Percentiles rank a stretch among this genome's conserved stretches.
Evolutionary conservation across 345 rosid genomes (phyloP).

Genomic region (Sisymbrium altissimum): DNA sequence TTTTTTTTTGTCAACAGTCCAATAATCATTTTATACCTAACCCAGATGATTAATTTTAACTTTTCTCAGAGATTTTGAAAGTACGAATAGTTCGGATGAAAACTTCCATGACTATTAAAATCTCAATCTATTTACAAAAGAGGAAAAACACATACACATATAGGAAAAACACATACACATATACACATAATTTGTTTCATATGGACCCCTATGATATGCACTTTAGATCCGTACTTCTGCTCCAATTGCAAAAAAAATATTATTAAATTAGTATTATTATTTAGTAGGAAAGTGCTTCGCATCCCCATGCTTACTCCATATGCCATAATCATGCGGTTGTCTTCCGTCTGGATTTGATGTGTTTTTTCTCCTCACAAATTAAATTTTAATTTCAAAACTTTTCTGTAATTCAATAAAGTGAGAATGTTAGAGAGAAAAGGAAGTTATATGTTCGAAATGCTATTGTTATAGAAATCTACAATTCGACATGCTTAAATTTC

Average conservation of each 20-base stretch:
- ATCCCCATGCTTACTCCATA: constrained; percentile 22
- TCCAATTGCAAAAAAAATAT: background rate
- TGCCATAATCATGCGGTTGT: constrained; percentile 21
- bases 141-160: background rate
- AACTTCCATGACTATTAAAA: background rate
- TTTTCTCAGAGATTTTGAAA: background rate
- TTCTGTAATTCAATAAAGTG: background rate
- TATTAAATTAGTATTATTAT: background rate
- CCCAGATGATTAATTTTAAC: background rate
- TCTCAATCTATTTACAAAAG: background rate
- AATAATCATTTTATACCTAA: too few relatives aligned
- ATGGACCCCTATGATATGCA: background rate
- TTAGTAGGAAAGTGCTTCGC: constrained; percentile 6
- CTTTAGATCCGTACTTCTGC: background rate
- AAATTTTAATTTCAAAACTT: background rate
- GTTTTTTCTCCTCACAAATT: background rate
- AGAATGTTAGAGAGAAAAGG: background rate
- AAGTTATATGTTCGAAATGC: background rate
- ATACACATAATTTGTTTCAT: background rate
- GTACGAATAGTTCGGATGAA: background rate
- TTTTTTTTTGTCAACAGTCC: background rate
- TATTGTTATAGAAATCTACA: background rate
- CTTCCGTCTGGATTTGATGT: constrained; percentile 25
- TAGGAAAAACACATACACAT: too few relatives aligned
- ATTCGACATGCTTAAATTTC: background rate